phyloP scores from a whole-genome alignment of 768 basidiomycete species.

The Gloeopeniophorella convolvens region DNA sequence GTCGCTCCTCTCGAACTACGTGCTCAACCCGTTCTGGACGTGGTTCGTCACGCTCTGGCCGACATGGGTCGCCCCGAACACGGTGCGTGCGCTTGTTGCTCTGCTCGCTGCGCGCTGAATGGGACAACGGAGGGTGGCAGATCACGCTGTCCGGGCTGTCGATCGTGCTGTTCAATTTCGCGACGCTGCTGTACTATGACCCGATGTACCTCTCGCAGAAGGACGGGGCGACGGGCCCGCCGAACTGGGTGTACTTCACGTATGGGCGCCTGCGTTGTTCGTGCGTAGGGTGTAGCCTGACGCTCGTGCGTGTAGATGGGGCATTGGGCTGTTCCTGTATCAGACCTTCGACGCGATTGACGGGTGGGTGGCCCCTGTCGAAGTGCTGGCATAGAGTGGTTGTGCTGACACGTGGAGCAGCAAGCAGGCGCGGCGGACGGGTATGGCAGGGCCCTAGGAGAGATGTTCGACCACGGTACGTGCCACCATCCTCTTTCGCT shows the following conservation, averaged over 20 bases:
- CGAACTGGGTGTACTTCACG: conserved; percentile 90
- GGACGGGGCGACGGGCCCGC: conserved; percentile 54
- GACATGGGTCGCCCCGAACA: conserved; percentile 78
- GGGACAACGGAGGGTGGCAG: conserved; percentile 35
- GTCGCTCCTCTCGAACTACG: conserved; percentile 67
- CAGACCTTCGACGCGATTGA: conserved; percentile 88
- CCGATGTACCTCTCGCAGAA: conserved; percentile 66
- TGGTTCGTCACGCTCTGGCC: conserved; percentile 91
- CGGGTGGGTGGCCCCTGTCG: conserved; percentile 45
- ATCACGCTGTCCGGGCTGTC: conserved; percentile 83
- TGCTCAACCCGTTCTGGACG: conserved; percentile 84
- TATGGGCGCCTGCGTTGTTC: conserved; percentile 31
- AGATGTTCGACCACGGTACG: conserved; percentile 96
- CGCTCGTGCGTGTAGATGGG: conserved; percentile 54
- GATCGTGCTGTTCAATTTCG: conserved; percentile 79
- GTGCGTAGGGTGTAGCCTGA: not conserved
- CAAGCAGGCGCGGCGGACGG: conserved; percentile 92
- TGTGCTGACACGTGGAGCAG: conserved; percentile 33
- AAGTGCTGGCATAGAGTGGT: not conserved
- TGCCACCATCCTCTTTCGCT: conserved; percentile 14
- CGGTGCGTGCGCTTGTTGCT: conserved; percentile 41
- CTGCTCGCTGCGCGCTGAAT: not conserved
- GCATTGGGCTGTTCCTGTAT: conserved; percentile 81
- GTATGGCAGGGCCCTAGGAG: conserved; percentile 98
- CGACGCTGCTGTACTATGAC: conserved; percentile 79